Percentiles rank a stretch among this genome's conserved stretches.
Evolutionary conservation across 2,329 filamentous ascomycete species (phyloP).

Genomic region (Pestalotiopsis sp.): DNA sequence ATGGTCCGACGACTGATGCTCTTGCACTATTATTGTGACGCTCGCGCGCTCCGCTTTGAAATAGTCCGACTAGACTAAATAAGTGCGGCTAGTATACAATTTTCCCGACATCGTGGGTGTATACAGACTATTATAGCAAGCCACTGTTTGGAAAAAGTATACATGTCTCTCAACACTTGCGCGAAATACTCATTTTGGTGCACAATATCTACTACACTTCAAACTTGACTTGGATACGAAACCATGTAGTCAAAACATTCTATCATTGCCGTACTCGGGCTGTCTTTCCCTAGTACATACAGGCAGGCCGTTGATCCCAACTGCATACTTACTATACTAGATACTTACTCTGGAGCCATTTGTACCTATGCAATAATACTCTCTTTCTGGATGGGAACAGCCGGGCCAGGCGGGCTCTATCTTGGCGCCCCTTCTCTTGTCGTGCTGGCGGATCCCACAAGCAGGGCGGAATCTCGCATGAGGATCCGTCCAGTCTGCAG

Average conservation of each 20-base stretch:
- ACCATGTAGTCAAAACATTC: neutral
- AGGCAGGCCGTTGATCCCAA: too few relatives aligned
- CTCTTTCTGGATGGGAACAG: neutral
- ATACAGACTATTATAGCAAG: too few relatives aligned
- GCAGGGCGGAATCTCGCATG: slow-evolving; percentile 33
- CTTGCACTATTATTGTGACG: neutral
- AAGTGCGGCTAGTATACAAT: neutral
- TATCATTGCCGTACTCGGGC: too few relatives aligned
- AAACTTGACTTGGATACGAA: neutral
- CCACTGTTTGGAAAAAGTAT: neutral
- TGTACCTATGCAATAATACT: too few relatives aligned
- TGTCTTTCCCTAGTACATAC: too few relatives aligned
- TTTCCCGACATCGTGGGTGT: neutral
- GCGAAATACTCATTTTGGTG: neutral
- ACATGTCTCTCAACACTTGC: neutral
- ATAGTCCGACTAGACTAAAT: neutral
- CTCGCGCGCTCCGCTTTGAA: neutral
- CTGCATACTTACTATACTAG: too few relatives aligned
- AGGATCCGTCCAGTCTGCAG: slow-evolving; percentile 30
- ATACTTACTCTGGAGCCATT: too few relatives aligned
- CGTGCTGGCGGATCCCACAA: slow-evolving; percentile 10
- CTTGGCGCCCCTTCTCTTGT: slow-evolving; percentile 25
- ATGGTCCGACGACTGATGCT: neutral
- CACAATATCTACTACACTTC: neutral
- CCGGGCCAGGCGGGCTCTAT: slow-evolving; percentile 20